Base-by-base conservation (phyloP, 2,329 filamentous ascomycete genomes). In the Ceratocystis diversiconidia region DNA sequence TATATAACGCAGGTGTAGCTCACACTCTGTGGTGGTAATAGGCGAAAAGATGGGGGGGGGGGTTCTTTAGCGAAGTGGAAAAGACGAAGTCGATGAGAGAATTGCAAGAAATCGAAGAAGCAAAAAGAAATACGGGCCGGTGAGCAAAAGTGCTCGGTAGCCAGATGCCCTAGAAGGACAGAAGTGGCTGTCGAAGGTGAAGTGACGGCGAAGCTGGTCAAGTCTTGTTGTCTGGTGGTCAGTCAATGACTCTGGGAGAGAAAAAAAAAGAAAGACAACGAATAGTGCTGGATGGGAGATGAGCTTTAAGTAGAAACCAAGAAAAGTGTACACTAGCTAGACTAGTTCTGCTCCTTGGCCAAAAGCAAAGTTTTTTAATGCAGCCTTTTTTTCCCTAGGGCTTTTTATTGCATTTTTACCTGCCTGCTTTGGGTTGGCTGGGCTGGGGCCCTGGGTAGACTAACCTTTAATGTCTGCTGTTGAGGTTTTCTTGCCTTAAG, bases 91-190 rank as follows among this genome's bases (percentile, higher is more conserved):
- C 48, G 65, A 52, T 44, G 57, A 61, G 50, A 66, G 46, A 64
- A 61, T 59, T 60, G 61, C 44, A 66, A 67, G 64, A 68, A 50
- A 61, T 48, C 19, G 61, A 55, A 60, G 59, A 68, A 65, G 55
- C 65, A 43, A 30, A 17, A 63, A 60, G 57, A 64, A 68, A 66
- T 48, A 43, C 67, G 62, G 65, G 69, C 69, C 61, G 64, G 66
- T 69, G 68, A 68, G 65, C 68, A 65, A 61, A 67, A 67, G 62
- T 59, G 65, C 65, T 67, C 65, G 65, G 65, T 67, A 67, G 65
- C 65, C 65, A 62, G 65, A 60, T 67, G 65, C 65, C 65, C 65
- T 55, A 62, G 63, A 67, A 67, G 65, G 65, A 67, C 65, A 64
- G 65, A 65, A 67, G 57, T 41, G 65, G 62, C 65, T 63, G 59